Base-by-base conservation (phyloP, 345 rosid species). In the Hypericum androsaemum region DNA sequence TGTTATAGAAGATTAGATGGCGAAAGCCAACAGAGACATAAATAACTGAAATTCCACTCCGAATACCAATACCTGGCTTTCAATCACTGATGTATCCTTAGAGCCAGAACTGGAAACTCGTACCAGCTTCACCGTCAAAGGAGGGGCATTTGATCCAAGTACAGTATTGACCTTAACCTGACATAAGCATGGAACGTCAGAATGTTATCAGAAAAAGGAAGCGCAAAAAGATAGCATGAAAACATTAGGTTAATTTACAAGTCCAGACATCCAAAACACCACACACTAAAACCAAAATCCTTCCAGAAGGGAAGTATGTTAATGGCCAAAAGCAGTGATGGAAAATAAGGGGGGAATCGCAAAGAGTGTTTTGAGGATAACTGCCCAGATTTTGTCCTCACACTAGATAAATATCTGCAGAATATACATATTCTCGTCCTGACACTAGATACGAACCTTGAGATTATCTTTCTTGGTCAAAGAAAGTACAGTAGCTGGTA, bases 111-210 rank as follows among this genome's bases (percentile, higher is more conserved):
- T 63, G 51, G 64, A 70, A 59, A 77, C 88, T 45, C 69, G 73
- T 39, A 72, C 68, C 58, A 88, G 83, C 69, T 80, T 82, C 73
- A 94, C 86, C 38, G 72, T 74, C 64, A 88, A 69, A 50, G 90
- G 72, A 52, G 99, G 99, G 62, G 89, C 80, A 69, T 66, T 80
- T 47, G 95, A 79, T 58, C 94, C 92, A 39, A 88, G 83, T 6
- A 77, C 94, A 22, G 97, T 88, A 69, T 71, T 81, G 56, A 94
- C 95, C 70, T 59, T 78, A 64, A 88, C 94, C 99, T 94, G 77
- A 55, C 35, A 35, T 43, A 3, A 65, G 22, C 15, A 46, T 13
- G 10, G 22, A 10, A 12, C 4, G 22, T 10, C 22, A 9, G 15
- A 46, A 22, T 10, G 8, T 13, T 32, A 9, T 22, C 35, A 35